Percentiles rank a stretch among this genome's conserved stretches.
Evolutionary conservation across 2,329 filamentous ascomycete species (phyloP).

Genomic region (Pseudogymnoascus sp.): DNA sequence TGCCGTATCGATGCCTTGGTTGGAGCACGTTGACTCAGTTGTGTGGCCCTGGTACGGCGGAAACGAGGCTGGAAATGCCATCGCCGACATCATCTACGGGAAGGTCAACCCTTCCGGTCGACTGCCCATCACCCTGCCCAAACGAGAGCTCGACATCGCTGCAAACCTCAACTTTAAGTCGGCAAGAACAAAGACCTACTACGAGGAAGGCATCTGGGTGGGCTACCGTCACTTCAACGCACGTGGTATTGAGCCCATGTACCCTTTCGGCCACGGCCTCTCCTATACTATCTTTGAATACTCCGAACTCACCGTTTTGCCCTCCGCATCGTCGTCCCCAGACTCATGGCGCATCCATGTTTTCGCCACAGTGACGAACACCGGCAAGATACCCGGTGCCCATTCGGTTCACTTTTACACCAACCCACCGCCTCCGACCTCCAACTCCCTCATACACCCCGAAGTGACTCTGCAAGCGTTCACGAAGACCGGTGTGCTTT

Average conservation of each 20-base stretch:
- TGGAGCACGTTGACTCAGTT: slow-evolving; percentile 9
- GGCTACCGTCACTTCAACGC: slow-evolving; percentile 57
- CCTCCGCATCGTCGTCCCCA: no score
- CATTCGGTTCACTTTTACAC: no score
- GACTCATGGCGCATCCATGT: no score
- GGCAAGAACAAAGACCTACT: slow-evolving; percentile 53
- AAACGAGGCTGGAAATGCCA: slow-evolving; percentile 56
- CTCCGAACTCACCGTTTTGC: no score
- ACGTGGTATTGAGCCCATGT: slow-evolving; percentile 43
- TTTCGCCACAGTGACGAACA: no score
- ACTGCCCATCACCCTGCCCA: slow-evolving; percentile 14
- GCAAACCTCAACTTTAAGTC: slow-evolving; percentile 33
- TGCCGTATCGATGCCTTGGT: slow-evolving; percentile 3
- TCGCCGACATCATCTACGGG: slow-evolving; percentile 50
- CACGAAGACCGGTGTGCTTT: no score
- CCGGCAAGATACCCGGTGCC: no score
- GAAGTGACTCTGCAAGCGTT: no score
- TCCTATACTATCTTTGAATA: slow-evolving; percentile 50
- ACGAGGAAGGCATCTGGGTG: slow-evolving; percentile 56
- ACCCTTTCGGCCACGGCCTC: slow-evolving; percentile 56
- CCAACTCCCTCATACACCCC: no score
- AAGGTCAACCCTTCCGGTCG: slow-evolving; percentile 14
- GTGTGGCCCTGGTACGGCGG: slow-evolving; percentile 50
- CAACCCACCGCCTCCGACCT: no score
- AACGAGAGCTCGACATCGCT: slow-evolving; percentile 6